Conservation (phyloP, 2,329 filamentous ascomycete genomes). For the Verticillium dahliae region DNA sequence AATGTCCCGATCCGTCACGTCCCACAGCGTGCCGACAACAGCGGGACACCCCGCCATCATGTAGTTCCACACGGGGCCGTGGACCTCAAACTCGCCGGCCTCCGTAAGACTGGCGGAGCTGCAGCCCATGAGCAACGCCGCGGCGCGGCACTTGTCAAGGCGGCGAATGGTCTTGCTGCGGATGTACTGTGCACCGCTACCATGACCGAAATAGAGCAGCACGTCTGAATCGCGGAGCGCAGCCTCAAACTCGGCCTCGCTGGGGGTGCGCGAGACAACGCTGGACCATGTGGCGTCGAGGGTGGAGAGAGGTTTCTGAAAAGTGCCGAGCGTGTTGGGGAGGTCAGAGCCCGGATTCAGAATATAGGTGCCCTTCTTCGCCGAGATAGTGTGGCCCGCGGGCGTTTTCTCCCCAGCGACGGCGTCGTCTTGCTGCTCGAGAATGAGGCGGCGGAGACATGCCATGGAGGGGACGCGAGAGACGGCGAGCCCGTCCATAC, state of each 20-base stretch:
- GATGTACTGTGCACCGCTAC: slow-evolving; percentile 90
- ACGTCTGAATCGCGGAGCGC: slow-evolving; percentile 62
- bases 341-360: slow-evolving; percentile 87
- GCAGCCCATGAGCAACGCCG: slow-evolving; percentile 89
- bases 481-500: slow-evolving; percentile 70
- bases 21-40: slow-evolving; percentile 90
- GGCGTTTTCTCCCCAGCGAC: slow-evolving; percentile 24
- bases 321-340: slow-evolving; percentile 68
- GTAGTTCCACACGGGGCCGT: slow-evolving; percentile 86
- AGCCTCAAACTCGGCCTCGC: slow-evolving; percentile 68
- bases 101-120: slow-evolving; percentile 76
- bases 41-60: slow-evolving; percentile 82
- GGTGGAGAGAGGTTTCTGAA: slow-evolving; percentile 56
- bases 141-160: slow-evolving; percentile 66
- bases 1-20: slow-evolving; percentile 96
- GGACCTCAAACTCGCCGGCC: slow-evolving; percentile 82
- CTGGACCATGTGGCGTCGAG: slow-evolving; percentile 67
- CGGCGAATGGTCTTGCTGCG: slow-evolving; percentile 75
- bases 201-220: slow-evolving; percentile 92
- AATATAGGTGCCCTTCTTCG: slow-evolving; percentile 63
- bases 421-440: slow-evolving; percentile 33
- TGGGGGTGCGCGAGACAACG: slow-evolving; percentile 63
- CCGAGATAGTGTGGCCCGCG: slow-evolving; percentile 49
- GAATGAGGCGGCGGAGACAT: slow-evolving; percentile 69
- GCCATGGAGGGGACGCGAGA: slow-evolving; percentile 84